phyloP scores from a whole-genome alignment of 2,329 filamentous ascomycete genomes.

The Podosphaera leucotricha region DNA sequence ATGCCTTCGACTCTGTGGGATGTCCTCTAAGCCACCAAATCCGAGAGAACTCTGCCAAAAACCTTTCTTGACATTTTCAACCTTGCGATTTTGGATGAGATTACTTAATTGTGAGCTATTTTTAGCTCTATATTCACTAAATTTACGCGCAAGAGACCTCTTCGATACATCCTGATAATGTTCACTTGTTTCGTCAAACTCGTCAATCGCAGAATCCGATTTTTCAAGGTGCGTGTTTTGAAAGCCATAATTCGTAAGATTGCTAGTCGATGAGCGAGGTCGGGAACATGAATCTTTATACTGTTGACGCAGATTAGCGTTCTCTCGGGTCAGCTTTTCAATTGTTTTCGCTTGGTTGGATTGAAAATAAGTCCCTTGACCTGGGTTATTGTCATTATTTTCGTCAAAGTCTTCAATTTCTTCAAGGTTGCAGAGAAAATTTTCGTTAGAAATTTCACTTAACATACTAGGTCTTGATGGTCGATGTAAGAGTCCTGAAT shows the following conservation, averaged over 20 bases:
- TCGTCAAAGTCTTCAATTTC: slow-evolving; percentile 45
- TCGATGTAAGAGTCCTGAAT: slow-evolving; percentile 53
- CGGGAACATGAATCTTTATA: slow-evolving; percentile 31
- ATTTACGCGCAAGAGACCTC: slow-evolving; percentile 14
- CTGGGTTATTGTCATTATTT: slow-evolving; percentile 24
- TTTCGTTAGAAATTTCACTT: slow-evolving; percentile 45
- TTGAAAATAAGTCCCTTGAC: slow-evolving; percentile 29
- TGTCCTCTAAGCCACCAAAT: slow-evolving; percentile 35
- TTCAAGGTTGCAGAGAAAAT: slow-evolving; percentile 42
- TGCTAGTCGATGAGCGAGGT: slow-evolving; percentile 32
- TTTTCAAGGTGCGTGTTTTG: slow-evolving; percentile 39
- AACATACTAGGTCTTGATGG: slow-evolving; percentile 59
- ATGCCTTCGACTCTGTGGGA: slow-evolving; percentile 53
- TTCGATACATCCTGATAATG: slow-evolving; percentile 13
- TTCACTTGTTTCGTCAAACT: slow-evolving; percentile 39
- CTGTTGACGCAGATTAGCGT: slow-evolving; percentile 35
- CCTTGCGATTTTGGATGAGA: slow-evolving; percentile 34
- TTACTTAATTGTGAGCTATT: slow-evolving; percentile 16
- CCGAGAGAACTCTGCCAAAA: slow-evolving; percentile 51
- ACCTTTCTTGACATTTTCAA: slow-evolving; percentile 41
- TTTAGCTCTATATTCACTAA: slow-evolving; percentile 16
- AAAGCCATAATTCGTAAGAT: slow-evolving; percentile 21
- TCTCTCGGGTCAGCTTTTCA: slow-evolving; percentile 36
- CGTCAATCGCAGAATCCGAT: slow-evolving; percentile 49
- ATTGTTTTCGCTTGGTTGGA: slow-evolving; percentile 35